Base-by-base conservation (phyloP, 495 filamentous ascomycete species). In the Choiromyces venosus region DNA sequence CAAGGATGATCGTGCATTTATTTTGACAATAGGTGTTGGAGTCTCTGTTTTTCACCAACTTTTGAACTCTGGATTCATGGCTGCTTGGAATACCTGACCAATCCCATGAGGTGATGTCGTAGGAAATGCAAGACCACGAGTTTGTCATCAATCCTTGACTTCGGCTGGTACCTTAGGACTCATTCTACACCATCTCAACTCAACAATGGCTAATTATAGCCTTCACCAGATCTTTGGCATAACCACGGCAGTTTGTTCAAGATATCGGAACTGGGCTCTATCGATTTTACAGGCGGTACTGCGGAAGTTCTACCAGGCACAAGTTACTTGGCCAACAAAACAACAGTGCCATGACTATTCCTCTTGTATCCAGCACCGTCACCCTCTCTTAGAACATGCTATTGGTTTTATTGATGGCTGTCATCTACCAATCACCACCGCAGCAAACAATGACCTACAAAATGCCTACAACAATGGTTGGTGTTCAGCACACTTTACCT, bases 401-500 rank as follows among this genome's bases (percentile, higher is more conserved):
- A 21, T 46, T 46, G 42, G 42, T 21, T 46, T 46, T 6, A 46
- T 46, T 21, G 42, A 46, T 46, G 19, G 42, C 42, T 46, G 18
- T 21, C 42, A 21, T 21, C 42, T 46, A 6, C 19, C 42, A 6
- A 46, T 46, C 21, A 46, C 18, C 0, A 4, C 42, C 6, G 42
- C 42, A 21, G 18, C 42, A 46, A 21, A 46, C 10, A 46, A 46
- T 6, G 4, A 46, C 19, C 18, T 46, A 46, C 42, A 46, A 46
- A 46, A 46, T 21, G 42, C 42, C 18, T 46, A 46, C 10, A 21
- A 46, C 19, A 46, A 46, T 21, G 42, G 42, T 21, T 46, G 29
- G 29, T 52, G 19, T 44, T 69, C 37, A 10, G 33, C 38, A 4
- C 46, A 71, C 37, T 71, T 65, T 46, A 71, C 69, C 44, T 71